Percentiles rank a stretch among this genome's conserved stretches.
Conservation (phyloP, 345 rosid species). For the Sisymbrium irio region DNA sequence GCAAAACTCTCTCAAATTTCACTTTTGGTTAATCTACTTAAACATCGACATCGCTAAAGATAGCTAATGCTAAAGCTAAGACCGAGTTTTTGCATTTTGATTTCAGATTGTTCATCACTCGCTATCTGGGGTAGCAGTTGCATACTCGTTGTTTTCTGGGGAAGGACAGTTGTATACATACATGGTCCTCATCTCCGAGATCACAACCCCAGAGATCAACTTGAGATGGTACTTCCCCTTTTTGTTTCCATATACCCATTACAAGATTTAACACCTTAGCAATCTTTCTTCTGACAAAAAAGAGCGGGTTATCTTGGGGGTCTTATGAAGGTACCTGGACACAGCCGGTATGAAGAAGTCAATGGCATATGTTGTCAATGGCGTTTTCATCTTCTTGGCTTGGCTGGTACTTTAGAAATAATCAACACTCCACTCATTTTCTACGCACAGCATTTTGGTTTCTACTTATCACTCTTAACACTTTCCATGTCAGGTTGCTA, state of each 20-base stretch:
- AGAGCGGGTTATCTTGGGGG: neutral
- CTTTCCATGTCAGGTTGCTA: constrained; percentile 63
- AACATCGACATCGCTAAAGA: neutral
- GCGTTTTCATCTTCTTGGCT: constrained; percentile 64
- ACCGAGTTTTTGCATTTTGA: constrained; percentile 19
- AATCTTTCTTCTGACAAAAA: constrained; percentile 11
- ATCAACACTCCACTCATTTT: neutral
- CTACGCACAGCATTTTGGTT: neutral
- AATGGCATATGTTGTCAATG: constrained; percentile 65
- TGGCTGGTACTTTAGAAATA: constrained; percentile 64
- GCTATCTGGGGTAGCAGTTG: constrained; percentile 67
- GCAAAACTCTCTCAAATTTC: neutral
- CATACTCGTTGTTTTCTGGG: constrained; percentile 76
- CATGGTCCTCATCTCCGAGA: constrained; percentile 89
- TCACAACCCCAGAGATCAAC: constrained; percentile 87
- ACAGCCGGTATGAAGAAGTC: constrained; percentile 91
- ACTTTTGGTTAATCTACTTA: neutral
- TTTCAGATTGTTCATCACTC: constrained; percentile 83
- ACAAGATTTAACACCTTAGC: neutral
- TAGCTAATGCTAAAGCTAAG: neutral
- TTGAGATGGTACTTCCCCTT: constrained; percentile 73
- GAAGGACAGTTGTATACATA: constrained; percentile 86
- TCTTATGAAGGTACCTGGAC: constrained; percentile 67
- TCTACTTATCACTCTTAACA: neutral
- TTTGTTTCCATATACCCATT: neutral